These are phyloP conservation scores for Plasmodium knowlesi DNA, from an alignment of 169 alveolate genomes.

Conservation along the genomic window DNA sequence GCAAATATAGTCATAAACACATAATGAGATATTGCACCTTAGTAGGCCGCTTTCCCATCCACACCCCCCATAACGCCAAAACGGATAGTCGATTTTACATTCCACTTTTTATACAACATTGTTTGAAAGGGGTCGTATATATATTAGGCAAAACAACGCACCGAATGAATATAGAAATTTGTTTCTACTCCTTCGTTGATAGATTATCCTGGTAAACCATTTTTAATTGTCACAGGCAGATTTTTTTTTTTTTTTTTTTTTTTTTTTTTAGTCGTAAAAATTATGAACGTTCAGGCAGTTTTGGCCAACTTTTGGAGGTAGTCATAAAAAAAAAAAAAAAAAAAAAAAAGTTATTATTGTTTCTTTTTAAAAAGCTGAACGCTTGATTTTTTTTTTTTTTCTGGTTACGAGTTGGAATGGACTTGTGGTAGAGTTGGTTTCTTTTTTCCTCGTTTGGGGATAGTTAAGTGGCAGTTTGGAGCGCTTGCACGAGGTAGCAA, in stretches of 20 bases:
- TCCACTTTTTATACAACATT: neutral
- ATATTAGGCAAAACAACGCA: neutral
- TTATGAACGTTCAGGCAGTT: slow-evolving; percentile 2
- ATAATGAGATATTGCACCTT: neutral
- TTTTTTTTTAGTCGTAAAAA: neutral
- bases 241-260: neutral
- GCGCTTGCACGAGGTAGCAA: neutral
- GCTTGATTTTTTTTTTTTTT: neutral
- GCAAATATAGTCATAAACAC: no score
- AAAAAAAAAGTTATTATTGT: neutral
- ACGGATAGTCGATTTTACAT: neutral
- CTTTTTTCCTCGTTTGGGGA: neutral
- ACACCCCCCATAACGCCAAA: neutral
- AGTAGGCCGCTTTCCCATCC: neutral
- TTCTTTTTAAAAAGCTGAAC: neutral
- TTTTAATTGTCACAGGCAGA: neutral
- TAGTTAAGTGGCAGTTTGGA: neutral
- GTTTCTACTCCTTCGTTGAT: neutral
- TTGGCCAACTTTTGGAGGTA: neutral
- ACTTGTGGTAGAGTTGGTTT: neutral
- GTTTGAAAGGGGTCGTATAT: neutral
- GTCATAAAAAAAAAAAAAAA: neutral
- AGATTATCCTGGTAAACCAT: neutral
- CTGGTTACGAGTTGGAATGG: neutral
- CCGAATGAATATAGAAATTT: neutral